Evolutionary conservation across 768 basidiomycete species (phyloP), one percentile per base, ranked within the genome.

Genomic region (Amanita phalloides): DNA sequence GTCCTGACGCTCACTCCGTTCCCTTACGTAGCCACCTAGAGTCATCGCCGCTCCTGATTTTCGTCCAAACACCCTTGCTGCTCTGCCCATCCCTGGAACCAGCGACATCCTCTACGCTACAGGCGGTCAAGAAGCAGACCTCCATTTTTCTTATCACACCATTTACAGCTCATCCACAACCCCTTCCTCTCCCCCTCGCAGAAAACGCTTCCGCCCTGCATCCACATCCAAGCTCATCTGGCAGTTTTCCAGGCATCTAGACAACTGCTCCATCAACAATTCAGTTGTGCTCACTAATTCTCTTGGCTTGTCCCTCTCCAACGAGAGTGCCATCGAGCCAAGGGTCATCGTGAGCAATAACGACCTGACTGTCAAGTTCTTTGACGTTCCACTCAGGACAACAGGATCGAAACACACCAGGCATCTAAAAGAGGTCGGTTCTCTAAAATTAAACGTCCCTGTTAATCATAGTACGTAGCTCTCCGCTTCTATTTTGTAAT

Each of bases 261-360:
- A 66, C 0, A 83, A 35, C 23, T 52, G 81, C 5, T 85, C 84
- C 6, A 91, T 91, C 63, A 90, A 91, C 65, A 92, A 92, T 63
- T 86, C 86, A 5, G 80, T 91, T 21, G 33, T 52, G 0, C 70
- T 90, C 51, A 79, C 82, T 48, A 81, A 81, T 14, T 68, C 69
- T 2, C 67, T 86, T 54, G 79, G 73, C 57, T 66, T 85, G 33
- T 75, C 80, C 8, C 70, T 72, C 32, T 78, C 83, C 20, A 67
- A 79, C 54, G 71, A 84, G 61, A 82, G 78, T 62, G 78, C 78
- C 55, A 73, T 76, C 7, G 86, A 90, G 58, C 90, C 90, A 0
- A 72, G 90, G 6, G 73, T 93, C 41, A 77, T 81, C 23, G 80
- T 94, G 55, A 87, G 84, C 68, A 93, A 93, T 62, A 96, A 96